Evolutionary conservation across 2,329 filamentous ascomycete genomes (phyloP).

Genomic region (Alternaria incomplexa): DNA sequence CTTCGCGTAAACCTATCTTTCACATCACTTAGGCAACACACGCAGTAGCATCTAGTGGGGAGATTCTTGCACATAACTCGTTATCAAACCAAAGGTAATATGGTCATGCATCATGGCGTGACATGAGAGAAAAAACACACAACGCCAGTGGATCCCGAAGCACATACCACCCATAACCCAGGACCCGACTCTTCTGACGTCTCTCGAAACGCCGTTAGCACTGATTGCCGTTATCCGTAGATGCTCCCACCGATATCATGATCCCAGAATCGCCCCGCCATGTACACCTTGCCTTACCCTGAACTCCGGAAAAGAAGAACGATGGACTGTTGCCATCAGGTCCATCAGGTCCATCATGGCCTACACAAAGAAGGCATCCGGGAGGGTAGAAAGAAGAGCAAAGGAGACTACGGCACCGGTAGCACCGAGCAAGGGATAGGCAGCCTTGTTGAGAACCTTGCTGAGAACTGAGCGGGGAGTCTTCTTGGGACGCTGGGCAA

Average conservation of each 20-base stretch:
- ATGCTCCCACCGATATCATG: not conserved
- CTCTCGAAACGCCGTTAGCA: not conserved
- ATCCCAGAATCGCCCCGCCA: not conserved
- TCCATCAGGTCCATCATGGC: not conserved
- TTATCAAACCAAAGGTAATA: not conserved
- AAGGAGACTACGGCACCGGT: conserved; percentile 27
- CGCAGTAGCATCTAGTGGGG: not conserved
- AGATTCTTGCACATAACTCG: not conserved
- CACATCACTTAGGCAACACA: not conserved
- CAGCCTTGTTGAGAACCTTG: conserved; percentile 19
- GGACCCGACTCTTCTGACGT: not conserved
- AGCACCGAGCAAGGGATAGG: conserved; percentile 20
- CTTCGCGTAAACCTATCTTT: not conserved
- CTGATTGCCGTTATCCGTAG: not conserved
- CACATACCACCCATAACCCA: not conserved
- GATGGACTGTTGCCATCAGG: not conserved
- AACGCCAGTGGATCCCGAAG: conserved; percentile 2
- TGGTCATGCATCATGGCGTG: not conserved
- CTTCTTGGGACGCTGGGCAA: conserved; percentile 27
- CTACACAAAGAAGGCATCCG: conserved; percentile 28
- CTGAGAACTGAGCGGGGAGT: conserved; percentile 22
- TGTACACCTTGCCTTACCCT: conserved; percentile 1
- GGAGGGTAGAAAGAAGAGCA: conserved; percentile 27
- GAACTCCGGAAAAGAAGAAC: not conserved
- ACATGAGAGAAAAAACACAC: not conserved